These are phyloP conservation scores for Rhizopogon vinicolor DNA, from an alignment of 768 basidiomycete species.

Conservation along the genomic window DNA sequence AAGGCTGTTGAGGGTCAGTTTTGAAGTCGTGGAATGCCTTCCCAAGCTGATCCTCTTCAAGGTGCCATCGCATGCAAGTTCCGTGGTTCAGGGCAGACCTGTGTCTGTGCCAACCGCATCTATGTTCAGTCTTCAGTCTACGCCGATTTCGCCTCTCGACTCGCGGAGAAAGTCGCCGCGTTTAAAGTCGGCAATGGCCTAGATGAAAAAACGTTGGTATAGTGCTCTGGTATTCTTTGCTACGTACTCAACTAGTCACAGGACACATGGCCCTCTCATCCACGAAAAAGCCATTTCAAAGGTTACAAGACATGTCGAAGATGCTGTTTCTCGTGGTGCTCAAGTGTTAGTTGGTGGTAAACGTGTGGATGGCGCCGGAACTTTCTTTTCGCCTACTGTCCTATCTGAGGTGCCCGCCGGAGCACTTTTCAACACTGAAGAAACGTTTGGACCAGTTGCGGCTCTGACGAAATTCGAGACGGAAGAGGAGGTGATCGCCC, in stretches of 20 bases:
- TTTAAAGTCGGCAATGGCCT: constrained; percentile 91
- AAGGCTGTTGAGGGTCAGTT: constrained; percentile 79
- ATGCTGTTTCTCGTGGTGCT: constrained; percentile 83
- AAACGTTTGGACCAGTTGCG: constrained; percentile 94
- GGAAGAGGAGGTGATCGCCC: constrained; percentile 84
- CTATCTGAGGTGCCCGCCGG: constrained; percentile 74
- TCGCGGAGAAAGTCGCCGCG: constrained; percentile 75
- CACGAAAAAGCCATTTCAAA: constrained; percentile 84
- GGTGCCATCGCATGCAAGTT: constrained; percentile 78
- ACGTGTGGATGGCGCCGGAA: constrained; percentile 46
- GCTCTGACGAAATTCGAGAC: constrained; percentile 87
- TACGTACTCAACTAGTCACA: constrained; percentile 21
- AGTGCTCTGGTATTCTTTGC: neutral
- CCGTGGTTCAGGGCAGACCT: constrained; percentile 78
- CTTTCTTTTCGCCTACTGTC: constrained; percentile 86
- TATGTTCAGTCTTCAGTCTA: constrained; percentile 91
- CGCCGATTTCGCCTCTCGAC: constrained; percentile 84
- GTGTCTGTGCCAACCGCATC: constrained; percentile 86
- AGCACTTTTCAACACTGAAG: constrained; percentile 70
- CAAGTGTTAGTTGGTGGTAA: constrained; percentile 90
- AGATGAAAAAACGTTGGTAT: constrained; percentile 64
- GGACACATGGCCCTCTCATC: constrained; percentile 94
- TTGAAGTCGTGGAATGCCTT: neutral
- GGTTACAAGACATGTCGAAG: constrained; percentile 79
- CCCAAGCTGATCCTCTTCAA: constrained; percentile 21